phyloP scores from a whole-genome alignment of 2,329 filamentous ascomycete species.

The Cladosporium sphaerospermum region DNA sequence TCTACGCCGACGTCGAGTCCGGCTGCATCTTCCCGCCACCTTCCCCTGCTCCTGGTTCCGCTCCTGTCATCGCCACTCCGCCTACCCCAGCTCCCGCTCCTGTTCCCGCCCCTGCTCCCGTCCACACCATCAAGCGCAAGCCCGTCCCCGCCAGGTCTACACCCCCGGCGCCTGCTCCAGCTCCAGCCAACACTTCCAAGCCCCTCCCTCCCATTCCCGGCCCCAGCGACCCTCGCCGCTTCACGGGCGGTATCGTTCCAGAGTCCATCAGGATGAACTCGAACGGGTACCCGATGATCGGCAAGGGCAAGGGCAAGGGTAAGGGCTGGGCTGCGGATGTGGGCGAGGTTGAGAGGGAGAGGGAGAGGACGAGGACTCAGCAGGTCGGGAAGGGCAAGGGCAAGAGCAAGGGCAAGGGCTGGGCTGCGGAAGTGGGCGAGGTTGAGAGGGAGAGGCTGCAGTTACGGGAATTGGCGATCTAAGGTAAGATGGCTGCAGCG shows the following conservation, averaged over 20 bases:
- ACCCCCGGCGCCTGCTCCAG: neutral
- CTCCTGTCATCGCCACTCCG: neutral
- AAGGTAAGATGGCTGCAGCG: no score
- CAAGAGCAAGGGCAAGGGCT: no score
- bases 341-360: no score
- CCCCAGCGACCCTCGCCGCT: neutral
- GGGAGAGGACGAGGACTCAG: no score
- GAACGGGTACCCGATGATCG: slow-evolving; percentile 10
- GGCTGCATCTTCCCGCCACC: neutral
- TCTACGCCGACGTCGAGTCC: slow-evolving; percentile 1
- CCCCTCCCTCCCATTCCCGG: neutral
- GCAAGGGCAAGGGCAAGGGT: neutral
- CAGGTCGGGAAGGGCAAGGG: neutral
- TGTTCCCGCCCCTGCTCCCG: neutral
- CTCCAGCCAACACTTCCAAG: neutral
- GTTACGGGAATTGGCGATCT: no score
- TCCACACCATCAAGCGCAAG: neutral
- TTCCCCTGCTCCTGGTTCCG: neutral
- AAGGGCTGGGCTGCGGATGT: no score
- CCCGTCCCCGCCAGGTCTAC: neutral
- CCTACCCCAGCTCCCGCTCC: neutral
- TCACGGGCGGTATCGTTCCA: neutral
- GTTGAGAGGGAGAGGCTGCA: no score
- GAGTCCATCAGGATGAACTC: slow-evolving; percentile 1
- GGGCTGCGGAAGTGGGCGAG: no score